Base-by-base conservation (phyloP, 805 yeast species). In the Scheffersomyces ergatensis region DNA sequence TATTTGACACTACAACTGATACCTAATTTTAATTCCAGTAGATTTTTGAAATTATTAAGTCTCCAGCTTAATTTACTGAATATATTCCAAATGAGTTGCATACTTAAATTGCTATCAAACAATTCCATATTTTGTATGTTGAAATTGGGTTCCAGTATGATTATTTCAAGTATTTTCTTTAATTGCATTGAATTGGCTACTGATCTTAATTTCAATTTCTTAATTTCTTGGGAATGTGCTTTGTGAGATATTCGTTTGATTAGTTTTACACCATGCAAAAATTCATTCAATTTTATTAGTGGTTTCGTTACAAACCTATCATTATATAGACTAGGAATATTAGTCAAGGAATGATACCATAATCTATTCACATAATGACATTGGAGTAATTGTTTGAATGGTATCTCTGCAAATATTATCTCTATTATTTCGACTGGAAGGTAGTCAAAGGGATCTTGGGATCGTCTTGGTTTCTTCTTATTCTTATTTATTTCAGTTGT, bases 281-380 rank as follows among this genome's bases (percentile, higher is more conserved):
- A 66, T 38, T 68, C 74, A 0, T 50, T 46, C 3, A 48, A 37
- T 2, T 55, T 50, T 15, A 67, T 46, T 15, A 51, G 49, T n/a
- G 47, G 50, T 34, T 59, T 63, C 37, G 63, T 55, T 14, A 38
- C 36, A 23, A 63, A 47, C 1, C 47, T 46, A 3, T 43, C 27
- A 3, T 37, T 33, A 44, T 62, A 68, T 15, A 70, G 44, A 13
- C 39, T 32, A 1, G 68, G 67, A 1, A 69, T 45, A 1, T 39
- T 34, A 4, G 50, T 47, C 12, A 70, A 53, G 1, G 52, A 36
- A 6, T 37, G 14, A 42, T 67, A 61, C 75, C 75, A 70, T 13
- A 24, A 29, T 40, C 49, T 58, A 34, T 61, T 54, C 26, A 70
- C 74, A 21, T 56, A 42, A 42, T 57, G 73, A 34, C 67, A 63